phyloP scores from a whole-genome alignment of 2,329 filamentous ascomycete species.

The Blastomyces emzantsi region DNA sequence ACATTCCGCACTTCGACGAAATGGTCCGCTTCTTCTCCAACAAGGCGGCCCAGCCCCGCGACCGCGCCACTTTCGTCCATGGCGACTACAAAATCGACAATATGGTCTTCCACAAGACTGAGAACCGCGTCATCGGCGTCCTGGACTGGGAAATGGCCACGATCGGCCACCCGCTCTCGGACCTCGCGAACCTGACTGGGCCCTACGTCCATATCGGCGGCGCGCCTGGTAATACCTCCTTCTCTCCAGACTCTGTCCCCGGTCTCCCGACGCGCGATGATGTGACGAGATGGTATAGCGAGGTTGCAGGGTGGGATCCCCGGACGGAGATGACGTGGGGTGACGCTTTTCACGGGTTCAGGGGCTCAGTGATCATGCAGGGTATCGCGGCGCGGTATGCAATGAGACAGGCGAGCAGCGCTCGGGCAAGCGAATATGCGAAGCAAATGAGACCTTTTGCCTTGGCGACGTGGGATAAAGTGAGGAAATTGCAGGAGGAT shows the following conservation, averaged over 20 bases:
- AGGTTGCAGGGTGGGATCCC: slow-evolving; percentile 63
- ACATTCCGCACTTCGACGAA: slow-evolving; percentile 73
- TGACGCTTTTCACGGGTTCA: slow-evolving; percentile 53
- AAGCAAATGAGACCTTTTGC: slow-evolving; percentile 62
- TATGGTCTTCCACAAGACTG: slow-evolving; percentile 78
- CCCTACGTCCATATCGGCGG: slow-evolving; percentile 31
- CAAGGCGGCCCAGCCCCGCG: slow-evolving; percentile 59
- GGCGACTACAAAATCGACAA: slow-evolving; percentile 97
- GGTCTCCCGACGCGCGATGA: slow-evolving; percentile 56
- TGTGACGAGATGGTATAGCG: slow-evolving; percentile 56
- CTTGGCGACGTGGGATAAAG: slow-evolving; percentile 67
- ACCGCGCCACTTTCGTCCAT: slow-evolving; percentile 73
- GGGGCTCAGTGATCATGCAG: slow-evolving; percentile 60
- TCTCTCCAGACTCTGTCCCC: slow-evolving; percentile 53
- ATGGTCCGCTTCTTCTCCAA: slow-evolving; percentile 71
- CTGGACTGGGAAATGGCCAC: slow-evolving; percentile 99
- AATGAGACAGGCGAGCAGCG: slow-evolving; percentile 78
- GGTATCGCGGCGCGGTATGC: slow-evolving; percentile 89
- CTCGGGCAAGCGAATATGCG: slow-evolving; percentile 64
- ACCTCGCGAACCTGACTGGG: slow-evolving; percentile 67
- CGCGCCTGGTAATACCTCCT: slow-evolving; percentile 38
- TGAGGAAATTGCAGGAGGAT: slow-evolving; percentile 43
- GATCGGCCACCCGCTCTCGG: slow-evolving; percentile 88
- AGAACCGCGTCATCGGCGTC: slow-evolving; percentile 81
- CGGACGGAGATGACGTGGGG: slow-evolving; percentile 51